Base-by-base conservation (phyloP, 805 yeast genomes). In the Kurtzmaniella fragi region DNA sequence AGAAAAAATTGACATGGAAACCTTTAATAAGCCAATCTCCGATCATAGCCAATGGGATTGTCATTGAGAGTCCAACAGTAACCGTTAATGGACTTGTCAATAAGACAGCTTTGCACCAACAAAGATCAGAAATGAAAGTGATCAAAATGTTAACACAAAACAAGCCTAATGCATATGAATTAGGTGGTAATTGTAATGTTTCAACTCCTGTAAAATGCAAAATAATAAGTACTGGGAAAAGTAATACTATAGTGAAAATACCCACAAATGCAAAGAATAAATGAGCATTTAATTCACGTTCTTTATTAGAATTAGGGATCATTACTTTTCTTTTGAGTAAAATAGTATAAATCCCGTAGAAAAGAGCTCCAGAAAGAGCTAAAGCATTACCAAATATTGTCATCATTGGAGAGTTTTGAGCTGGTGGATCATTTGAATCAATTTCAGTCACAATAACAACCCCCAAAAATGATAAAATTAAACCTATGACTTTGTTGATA, bases 181-280 rank as follows among this genome's bases (percentile, higher is more conserved):
- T 60, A 0, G 71, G 67, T 1, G 98, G 98, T 32, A 83, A 52
- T 50, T 78, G 89, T 44, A 93, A 82, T 7, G 57, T 61, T 59
- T 93, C 99, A 41, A 78, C 59, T 1, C 83, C 84, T 1, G 72
- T 45, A 42, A 62, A 70, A 60, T 91, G 77, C 41, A 91, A 71
- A 1, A 86, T 41, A 0, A 88, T 38, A 7, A 93, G 55, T 4
- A 88, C 61, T 3, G 99, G 97, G 96, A 97, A 89, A 32, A 90
- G 57, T 9, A 80, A 59, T 0, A 87, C 50, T 8, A 84, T 54
- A 47, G 89, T 86, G 65, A 83, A 84, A 4, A 91, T 64, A 1
- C 99, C 99, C 17, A 93, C 98, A 61, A 86, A 90, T 0, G 98
- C 99, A 56, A 93, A 90, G 53, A 93, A 93, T 28, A 90, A 69